Evolutionary conservation across 2,329 filamentous ascomycete species (phyloP).

Genomic region (Arthrobotrys sinensis): DNA sequence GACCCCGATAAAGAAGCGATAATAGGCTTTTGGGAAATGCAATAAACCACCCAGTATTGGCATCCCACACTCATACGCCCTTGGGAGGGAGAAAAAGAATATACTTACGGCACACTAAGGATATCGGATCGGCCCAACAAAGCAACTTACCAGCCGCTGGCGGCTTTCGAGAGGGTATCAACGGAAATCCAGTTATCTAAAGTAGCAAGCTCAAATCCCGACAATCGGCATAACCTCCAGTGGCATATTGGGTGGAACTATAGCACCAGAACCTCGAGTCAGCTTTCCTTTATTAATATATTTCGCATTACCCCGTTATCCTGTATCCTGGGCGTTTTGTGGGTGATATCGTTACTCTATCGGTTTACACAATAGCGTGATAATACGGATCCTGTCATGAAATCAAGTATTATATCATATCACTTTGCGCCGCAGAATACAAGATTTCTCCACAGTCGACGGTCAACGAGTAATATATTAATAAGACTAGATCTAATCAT

Average conservation of each 20-base stretch:
- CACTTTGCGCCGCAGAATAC: too few species aligned
- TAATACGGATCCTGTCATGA: too few species aligned
- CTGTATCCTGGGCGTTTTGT: background rate
- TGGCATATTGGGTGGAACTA: background rate
- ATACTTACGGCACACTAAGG: background rate
- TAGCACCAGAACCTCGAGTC: background rate
- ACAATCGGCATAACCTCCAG: background rate
- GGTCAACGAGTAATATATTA: too few species aligned
- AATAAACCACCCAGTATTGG: background rate
- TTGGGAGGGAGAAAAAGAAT: background rate
- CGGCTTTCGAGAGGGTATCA: background rate
- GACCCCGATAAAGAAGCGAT: constrained; percentile 5
- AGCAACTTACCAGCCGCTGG: background rate
- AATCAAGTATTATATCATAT: too few species aligned
- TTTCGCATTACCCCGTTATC: too few species aligned
- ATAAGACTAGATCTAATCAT: too few species aligned
- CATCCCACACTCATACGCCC: background rate
- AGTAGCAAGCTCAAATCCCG: background rate
- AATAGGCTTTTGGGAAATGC: constrained; percentile 5
- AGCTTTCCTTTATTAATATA: background rate
- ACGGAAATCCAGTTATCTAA: background rate
- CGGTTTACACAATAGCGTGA: too few species aligned
- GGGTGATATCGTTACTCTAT: background rate
- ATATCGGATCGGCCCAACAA: background rate
- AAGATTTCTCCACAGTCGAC: too few species aligned